phyloP scores from a whole-genome alignment of 257 asterid genomes.

The Solanum bukasovii region DNA sequence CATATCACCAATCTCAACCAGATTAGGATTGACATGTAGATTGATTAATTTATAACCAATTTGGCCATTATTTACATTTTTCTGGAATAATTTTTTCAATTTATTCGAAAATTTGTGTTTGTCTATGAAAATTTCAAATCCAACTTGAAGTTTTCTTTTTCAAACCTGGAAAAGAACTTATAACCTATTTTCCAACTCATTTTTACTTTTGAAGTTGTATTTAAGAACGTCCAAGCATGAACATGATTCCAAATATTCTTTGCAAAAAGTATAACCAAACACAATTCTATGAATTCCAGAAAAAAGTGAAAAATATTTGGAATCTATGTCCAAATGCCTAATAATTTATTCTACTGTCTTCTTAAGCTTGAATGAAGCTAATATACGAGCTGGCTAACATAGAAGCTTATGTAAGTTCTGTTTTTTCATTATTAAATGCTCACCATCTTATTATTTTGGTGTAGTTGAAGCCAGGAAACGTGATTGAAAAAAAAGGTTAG shows the following conservation, averaged over 20 bases:
- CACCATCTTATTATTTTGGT: conserved; percentile 1
- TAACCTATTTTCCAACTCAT: not conserved
- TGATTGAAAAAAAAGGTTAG: conserved; percentile 83
- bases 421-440: conserved; percentile 2
- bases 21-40: not conserved
- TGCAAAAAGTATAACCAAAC: not conserved
- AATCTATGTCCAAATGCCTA: not conserved
- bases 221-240: not conserved
- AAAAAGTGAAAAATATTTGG: not conserved
- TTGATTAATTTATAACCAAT: not conserved
- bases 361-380: not conserved
- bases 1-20: not conserved
- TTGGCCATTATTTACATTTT: not conserved
- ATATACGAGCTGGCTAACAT: not conserved
- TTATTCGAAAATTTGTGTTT: not conserved
- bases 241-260: not conserved
- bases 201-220: not conserved
- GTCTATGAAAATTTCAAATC: not conserved
- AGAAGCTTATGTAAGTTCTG: not conserved
- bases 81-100: not conserved
- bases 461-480: conserved; percentile 89
- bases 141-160: not conserved
- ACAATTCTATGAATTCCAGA: not conserved
- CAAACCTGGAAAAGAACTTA: not conserved
- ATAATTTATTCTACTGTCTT: not conserved